Evolutionary conservation across 2,329 filamentous ascomycete species (phyloP).

Genomic region (Diaporthe sp.): DNA sequence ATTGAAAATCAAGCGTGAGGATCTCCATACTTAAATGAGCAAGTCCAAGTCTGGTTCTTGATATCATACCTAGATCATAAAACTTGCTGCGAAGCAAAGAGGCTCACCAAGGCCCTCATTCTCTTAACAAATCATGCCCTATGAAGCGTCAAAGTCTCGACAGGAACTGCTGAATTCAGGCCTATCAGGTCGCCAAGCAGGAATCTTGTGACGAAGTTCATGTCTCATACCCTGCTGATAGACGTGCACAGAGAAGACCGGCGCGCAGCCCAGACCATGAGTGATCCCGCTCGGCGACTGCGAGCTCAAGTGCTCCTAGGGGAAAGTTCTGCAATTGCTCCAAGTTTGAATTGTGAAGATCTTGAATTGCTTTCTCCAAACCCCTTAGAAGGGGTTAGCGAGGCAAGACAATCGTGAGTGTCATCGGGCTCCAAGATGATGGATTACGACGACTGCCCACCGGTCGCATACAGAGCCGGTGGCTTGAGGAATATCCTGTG

Average conservation of each 20-base stretch:
- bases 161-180: neutral
- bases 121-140: neutral
- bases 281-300: neutral
- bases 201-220: too few relatives aligned
- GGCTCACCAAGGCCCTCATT: neutral
- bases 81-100: too few relatives aligned
- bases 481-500: neutral
- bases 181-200: neutral
- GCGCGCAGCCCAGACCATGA: neutral
- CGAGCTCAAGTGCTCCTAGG: neutral
- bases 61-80: neutral
- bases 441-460: neutral
- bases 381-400: too few relatives aligned
- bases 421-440: neutral
- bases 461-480: too few relatives aligned
- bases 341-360: neutral
- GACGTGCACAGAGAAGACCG: neutral
- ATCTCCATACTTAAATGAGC: too few relatives aligned
- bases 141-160: neutral
- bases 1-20: neutral
- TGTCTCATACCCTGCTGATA: neutral
- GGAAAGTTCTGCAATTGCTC: neutral
- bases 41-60: neutral
- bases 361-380: neutral
- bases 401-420: neutral